These are phyloP conservation scores for Circinella minor DNA, from an alignment of 371 early-diverging fungal species.

Conservation along the genomic window DNA sequence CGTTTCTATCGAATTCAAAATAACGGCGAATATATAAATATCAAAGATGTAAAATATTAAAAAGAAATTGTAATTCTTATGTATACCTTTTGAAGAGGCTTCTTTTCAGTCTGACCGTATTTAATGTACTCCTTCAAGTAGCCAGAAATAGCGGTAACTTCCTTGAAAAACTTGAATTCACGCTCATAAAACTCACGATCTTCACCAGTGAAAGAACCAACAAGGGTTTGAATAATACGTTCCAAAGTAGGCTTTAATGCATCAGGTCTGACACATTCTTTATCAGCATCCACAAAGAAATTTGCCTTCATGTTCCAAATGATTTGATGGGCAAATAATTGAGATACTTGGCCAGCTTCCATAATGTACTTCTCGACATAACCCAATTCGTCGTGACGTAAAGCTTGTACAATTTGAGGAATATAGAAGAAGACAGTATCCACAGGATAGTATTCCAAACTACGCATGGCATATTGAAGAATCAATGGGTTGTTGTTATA, in stretches of 20 bases:
- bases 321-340: slow-evolving; percentile 98
- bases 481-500: slow-evolving; percentile 82
- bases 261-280: slow-evolving; percentile 75
- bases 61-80: not conserved
- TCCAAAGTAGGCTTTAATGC: slow-evolving; percentile 88
- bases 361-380: slow-evolving; percentile 94
- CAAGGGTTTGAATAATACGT: slow-evolving; percentile 82
- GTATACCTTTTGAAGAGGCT: slow-evolving; percentile 65
- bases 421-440: slow-evolving; percentile 97
- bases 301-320: slow-evolving; percentile 99
- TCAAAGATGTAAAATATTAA: too few relatives aligned
- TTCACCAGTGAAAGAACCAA: slow-evolving; percentile 78
- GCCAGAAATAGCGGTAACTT: slow-evolving; percentile 97
- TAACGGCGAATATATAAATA: not conserved
- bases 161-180: slow-evolving; percentile 94
- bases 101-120: slow-evolving; percentile 94
- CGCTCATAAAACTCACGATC: slow-evolving; percentile 92
- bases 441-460: slow-evolving; percentile 87
- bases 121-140: slow-evolving; percentile 95
- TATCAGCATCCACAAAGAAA: slow-evolving; percentile 84
- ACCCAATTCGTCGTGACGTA: slow-evolving; percentile 87
- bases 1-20: slow-evolving; percentile 36
- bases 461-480: slow-evolving; percentile 93
- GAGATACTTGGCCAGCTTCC: slow-evolving; percentile 89
- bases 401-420: slow-evolving; percentile 98